Evolutionary conservation across 352 stramenopile species (phyloP).

Genomic region (Phytophthora sp.): DNA sequence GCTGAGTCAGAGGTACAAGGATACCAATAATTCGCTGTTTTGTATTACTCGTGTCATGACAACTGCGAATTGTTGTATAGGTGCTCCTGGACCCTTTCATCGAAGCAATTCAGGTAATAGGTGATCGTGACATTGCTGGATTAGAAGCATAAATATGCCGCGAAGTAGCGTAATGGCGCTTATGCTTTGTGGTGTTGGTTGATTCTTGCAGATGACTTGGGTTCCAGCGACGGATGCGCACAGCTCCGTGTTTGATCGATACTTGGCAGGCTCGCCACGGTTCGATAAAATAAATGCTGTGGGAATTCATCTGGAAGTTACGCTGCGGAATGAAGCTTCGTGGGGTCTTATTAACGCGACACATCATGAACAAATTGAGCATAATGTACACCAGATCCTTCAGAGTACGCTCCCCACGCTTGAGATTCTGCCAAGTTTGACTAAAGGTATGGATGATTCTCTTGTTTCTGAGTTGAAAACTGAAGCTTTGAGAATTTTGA

Average conservation of each 20-base stretch:
- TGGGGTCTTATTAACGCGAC: constrained; percentile 21
- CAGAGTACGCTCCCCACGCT: constrained; percentile 27
- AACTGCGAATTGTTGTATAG: too few relatives aligned
- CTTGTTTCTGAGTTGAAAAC: too few relatives aligned
- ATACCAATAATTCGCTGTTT: background rate
- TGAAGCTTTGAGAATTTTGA: background rate
- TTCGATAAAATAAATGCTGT: constrained; percentile 31
- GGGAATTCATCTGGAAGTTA: constrained; percentile 48
- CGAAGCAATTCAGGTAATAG: constrained; percentile 49
- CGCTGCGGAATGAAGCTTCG: constrained; percentile 5
- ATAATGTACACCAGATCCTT: constrained; percentile 37
- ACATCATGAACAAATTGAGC: constrained; percentile 34
- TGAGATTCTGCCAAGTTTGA: constrained; percentile 19
- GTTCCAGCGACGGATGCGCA: constrained; percentile 14
- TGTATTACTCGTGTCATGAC: background rate
- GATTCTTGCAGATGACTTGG: constrained; percentile 46
- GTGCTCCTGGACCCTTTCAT: constrained; percentile 38
- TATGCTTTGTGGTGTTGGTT: background rate
- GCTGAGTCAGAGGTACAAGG: constrained; percentile 16
- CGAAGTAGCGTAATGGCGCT: too few relatives aligned
- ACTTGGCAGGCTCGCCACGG: constrained; percentile 31
- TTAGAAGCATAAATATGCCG: too few relatives aligned
- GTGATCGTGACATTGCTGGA: too few relatives aligned
- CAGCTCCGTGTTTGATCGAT: constrained; percentile 47
- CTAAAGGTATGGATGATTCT: constrained; percentile 31